Base-by-base conservation (phyloP, 2,329 filamentous ascomycete genomes). In the Curvularia eragrostidis region DNA sequence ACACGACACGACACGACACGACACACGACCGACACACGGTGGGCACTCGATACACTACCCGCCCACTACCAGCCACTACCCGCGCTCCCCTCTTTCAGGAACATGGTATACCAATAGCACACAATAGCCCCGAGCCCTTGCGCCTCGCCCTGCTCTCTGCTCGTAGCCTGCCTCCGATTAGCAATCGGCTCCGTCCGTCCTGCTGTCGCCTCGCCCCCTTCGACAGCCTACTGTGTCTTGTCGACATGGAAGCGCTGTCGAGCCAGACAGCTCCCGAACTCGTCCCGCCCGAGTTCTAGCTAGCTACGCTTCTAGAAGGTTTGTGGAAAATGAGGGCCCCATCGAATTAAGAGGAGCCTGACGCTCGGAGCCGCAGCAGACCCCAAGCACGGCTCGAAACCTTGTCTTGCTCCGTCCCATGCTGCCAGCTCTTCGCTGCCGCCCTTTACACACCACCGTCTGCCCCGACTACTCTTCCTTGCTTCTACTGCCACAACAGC, bases 261-360 rank as follows among this genome's bases (percentile, higher is more conserved):
- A 64, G 62, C 5, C 19, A 66, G 59, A 62, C 64, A 58, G 62
- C 59, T 64, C 63, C 66, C 60, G 66, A 66, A 60, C 63, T 65
- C 60, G 65, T 68, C 65, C 61, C 63, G 67, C 61, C 43, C 54
- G 38, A 58, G 54, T 44, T 61, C 56, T 65, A 63, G 67, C 70
- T 75, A 72, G 71, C 67, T 62, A 50, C 65, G 63, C 63, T 77
- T 77, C 75, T 73, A 76, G 75, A 77, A 77, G 72, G 61, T 56
- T 59, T 67, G 64, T 68, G 57, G 69, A 74, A 75, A 66, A 70
- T 70, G 65, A 66, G 66, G 69, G 65, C 65, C 62, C 65, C 63
- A 48, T 66, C 56, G 63, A 55, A 59, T 59, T 58, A 61, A 64
- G 32, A 46, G 46, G 48, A 43, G 57, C 49, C 54, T 53, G 48